Evolutionary conservation across 805 yeast genomes (phyloP), one percentile per base, ranked within the genome.

Genomic region (Suhomyces xylopsoci): DNA sequence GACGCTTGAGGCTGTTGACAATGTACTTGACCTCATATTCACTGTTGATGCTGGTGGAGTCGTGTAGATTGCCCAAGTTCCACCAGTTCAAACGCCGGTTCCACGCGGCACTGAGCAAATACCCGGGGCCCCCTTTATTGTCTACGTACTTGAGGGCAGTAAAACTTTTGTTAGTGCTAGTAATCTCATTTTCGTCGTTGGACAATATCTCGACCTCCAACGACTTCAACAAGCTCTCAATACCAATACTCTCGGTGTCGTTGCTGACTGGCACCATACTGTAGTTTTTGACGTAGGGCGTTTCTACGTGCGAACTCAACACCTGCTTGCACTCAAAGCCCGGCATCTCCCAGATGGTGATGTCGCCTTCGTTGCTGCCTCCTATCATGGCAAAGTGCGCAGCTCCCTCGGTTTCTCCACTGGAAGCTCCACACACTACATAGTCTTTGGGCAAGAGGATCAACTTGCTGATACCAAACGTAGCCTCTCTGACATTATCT

Each of bases 271-370:
- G 70, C 22, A 56, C 61, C 30, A 65, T 52, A 7, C 48, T 42
- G 55, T 69, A 72, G 19, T 56, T 58, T 45, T 61, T 69, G 19
- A 63, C 56, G 15, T 51, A 55, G 3, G 71, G 67, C 15, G 42
- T 51, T 7, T 47, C 51, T 6, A 56, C 54, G 17, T 58, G 58
- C 3, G 68, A 57, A 24, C 65, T 58, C 25, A 63, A 62, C 1
- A 72, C 58, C 51, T 68, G 66, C 43, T 77, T 71, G 60, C 96
- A 87, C 46, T 80, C 82, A 17, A 81, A 71, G 22, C 78, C 76
- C 7, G 89, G 83, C 10, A 88, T 75, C 61, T 89, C 93, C 94
- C 96, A 88, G 0, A 90, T 76, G 0, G 87, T 78, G 4, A 87
- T 75, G 53, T 85, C 84, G 0, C 83, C 71, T 3, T 77, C 79